These are phyloP conservation scores for Aspergillus sp. DNA, from an alignment of 2,329 filamentous ascomycete genomes.

Conservation along the genomic window DNA sequence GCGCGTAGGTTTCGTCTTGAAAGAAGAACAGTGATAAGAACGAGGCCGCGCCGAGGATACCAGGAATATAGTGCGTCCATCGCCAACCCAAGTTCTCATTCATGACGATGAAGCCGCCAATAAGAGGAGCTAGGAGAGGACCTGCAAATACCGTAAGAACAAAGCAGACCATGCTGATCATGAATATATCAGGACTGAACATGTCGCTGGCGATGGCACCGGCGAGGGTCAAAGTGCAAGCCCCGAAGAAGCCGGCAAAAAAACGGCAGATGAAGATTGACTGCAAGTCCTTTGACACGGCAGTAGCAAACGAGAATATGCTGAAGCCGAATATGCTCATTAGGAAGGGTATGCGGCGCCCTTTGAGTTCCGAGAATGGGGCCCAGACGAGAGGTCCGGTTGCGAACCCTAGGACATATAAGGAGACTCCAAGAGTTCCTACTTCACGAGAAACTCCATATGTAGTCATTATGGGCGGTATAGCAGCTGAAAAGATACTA, in stretches of 20 bases:
- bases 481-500: slow-evolving; percentile 26
- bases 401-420: slow-evolving; percentile 28
- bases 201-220: slow-evolving; percentile 41
- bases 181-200: slow-evolving; percentile 12
- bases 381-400: slow-evolving; percentile 40
- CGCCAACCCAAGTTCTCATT: slow-evolving; percentile 43
- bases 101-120: slow-evolving; percentile 42
- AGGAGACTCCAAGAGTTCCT: slow-evolving; percentile 18
- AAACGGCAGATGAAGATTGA: slow-evolving; percentile 45
- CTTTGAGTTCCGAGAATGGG: slow-evolving; percentile 48
- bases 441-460: slow-evolving; percentile 24
- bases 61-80: slow-evolving; percentile 47
- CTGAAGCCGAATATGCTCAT: slow-evolving; percentile 44
- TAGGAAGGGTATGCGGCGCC: slow-evolving; percentile 46
- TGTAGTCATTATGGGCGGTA: slow-evolving; percentile 17
- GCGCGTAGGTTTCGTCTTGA: slow-evolving; percentile 43
- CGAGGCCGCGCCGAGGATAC: slow-evolving; percentile 38
- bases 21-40: slow-evolving; percentile 23
- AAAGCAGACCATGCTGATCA: slow-evolving; percentile 40
- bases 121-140: slow-evolving; percentile 44
- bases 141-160: slow-evolving; percentile 44
- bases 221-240: slow-evolving; percentile 43
- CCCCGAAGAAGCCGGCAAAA: slow-evolving; percentile 49
- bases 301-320: slow-evolving; percentile 49
- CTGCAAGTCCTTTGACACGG: slow-evolving; percentile 41